Base-by-base conservation (phyloP, 2,329 filamentous ascomycete genomes). In the Penicillium sp. region DNA sequence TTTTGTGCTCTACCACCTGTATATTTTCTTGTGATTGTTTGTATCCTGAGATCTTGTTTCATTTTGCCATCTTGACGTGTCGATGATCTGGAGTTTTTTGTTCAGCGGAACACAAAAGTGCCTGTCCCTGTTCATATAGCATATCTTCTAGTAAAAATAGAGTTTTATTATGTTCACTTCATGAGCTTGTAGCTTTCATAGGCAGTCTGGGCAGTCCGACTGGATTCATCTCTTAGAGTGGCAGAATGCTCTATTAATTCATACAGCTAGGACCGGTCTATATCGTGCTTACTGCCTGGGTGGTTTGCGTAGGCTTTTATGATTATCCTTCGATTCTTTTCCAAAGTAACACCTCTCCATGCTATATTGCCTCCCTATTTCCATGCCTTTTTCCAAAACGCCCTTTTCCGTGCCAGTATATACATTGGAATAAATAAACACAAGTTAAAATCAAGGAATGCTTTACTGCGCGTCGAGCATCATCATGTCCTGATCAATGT, bases 401-500 rank as follows among this genome's bases (percentile, higher is more conserved):
- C 58, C 54, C 45, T 8, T 25, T 41, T 20, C 12, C 15, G 45
- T 35, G 37, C 49, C 46, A 28, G 18, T 46, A 50, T 53, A 37
- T 55, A 55, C 46, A 29, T 18, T 39, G 18, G 47, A 39, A 46
- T 42, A 46, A 20, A 29, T 33, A 43, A 8, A 28, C 47, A 42
- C 47, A 42, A 51, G 42, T 15, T 27, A 32, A 44, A 32, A 50
- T 27, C 45, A 39, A 44, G 44, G 24, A 10, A 23, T 23, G 20
- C 9, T 35, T 66, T 56, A 69, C 49, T 65, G 54, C 6, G 69
- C 62, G 57, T 71, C 68, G 45, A 73, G 60, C 60, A 70, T 70
- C 62, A 74, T 68, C 29, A 74, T 55, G 25, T 73, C 72, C 56
- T 71, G 65, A 50, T 74, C 72, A 55, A 75, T 72, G 41, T 66